These are phyloP conservation scores for Puccinia brachypodii DNA, from an alignment of 1,284 basidiomycete species.

Conservation along the genomic window DNA sequence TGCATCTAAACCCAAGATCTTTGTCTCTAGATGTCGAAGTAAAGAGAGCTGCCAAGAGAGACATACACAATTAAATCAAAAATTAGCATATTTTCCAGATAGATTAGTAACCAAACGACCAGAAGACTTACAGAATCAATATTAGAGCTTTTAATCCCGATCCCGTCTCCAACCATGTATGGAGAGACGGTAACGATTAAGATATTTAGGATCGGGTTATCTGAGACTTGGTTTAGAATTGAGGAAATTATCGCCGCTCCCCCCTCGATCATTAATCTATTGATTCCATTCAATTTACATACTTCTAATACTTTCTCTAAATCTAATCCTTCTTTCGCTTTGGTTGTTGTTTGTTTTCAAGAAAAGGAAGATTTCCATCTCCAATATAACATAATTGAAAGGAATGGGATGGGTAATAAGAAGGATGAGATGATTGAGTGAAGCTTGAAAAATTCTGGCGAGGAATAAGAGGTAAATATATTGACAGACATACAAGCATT, in stretches of 20 bases:
- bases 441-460: too few relatives aligned
- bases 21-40: constrained; percentile 53
- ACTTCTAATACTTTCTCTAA: constrained; percentile 63
- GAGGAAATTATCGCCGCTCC: constrained; percentile 78
- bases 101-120: too few relatives aligned
- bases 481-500: constrained; percentile 5
- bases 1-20: constrained; percentile 54
- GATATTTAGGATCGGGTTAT: constrained; percentile 64
- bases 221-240: constrained; percentile 62
- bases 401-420: background rate
- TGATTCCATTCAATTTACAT: constrained; percentile 65
- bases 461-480: background rate
- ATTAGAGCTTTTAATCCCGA: constrained; percentile 58
- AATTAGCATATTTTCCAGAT: background rate
- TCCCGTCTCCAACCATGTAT: constrained; percentile 72
- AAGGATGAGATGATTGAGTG: background rate
- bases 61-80: background rate
- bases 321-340: constrained; percentile 60
- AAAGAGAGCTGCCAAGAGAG: constrained; percentile 23
- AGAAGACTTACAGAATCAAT: constrained; percentile 54
- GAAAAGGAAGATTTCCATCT: too few relatives aligned
- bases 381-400: background rate
- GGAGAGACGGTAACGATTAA: constrained; percentile 82
- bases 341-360: background rate
- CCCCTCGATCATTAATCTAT: constrained; percentile 90